Evolutionary conservation across 192 early-diverging fungal species (phyloP).

Genomic region (Phlyctochytrium bullatum): DNA sequence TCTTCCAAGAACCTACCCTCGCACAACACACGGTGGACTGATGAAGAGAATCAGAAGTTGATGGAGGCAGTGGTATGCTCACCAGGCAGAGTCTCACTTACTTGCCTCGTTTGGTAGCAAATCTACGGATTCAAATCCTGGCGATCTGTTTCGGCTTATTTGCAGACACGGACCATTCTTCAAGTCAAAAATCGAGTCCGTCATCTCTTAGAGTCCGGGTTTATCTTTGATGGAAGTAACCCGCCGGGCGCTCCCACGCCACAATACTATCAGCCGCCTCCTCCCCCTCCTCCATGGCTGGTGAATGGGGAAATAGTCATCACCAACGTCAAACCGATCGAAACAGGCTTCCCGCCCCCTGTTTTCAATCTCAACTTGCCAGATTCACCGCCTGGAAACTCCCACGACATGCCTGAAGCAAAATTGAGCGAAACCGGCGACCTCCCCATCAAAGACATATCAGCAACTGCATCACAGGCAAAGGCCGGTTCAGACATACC

Average conservation of each 20-base stretch:
- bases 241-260: conserved; percentile 4
- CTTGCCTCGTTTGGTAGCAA: conserved; percentile 19
- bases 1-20: background rate
- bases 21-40: conserved; percentile 54
- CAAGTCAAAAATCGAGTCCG: conserved; percentile 66
- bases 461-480: no score
- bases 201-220: conserved; percentile 34
- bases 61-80: conserved; percentile 47
- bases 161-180: conserved; percentile 52
- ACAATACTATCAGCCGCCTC: background rate
- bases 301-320: background rate
- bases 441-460: no score
- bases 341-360: no score
- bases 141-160: conserved; percentile 49
- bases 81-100: background rate
- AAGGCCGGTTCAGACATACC: no score
- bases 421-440: no score
- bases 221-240: conserved; percentile 39
- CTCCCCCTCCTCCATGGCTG: background rate
- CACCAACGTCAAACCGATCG: no score
- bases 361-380: no score
- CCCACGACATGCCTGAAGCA: no score
- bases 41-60: conserved; percentile 55
- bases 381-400: no score
- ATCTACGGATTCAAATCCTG: conserved; percentile 56